Conservation (phyloP, 2,329 filamentous ascomycete species). For the Aspergillus uvarum region DNA sequence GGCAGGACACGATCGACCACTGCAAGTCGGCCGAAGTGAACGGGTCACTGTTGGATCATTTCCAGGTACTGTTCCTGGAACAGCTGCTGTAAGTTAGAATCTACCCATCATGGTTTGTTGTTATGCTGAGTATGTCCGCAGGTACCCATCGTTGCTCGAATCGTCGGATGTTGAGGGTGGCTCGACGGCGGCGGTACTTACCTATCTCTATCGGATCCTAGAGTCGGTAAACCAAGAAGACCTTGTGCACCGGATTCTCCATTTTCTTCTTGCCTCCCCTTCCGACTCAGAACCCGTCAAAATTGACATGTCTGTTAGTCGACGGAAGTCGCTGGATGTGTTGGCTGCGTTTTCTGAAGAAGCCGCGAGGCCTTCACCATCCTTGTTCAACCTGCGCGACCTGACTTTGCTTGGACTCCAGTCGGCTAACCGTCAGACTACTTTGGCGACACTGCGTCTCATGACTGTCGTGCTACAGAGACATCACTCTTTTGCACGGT, state of each 20-base stretch:
- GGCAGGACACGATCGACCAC: slow-evolving; percentile 97
- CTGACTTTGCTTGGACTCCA: slow-evolving; percentile 80
- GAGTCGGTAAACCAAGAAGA: slow-evolving; percentile 91
- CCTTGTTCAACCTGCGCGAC: slow-evolving; percentile 91
- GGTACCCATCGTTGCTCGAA: slow-evolving; percentile 91
- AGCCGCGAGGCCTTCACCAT: slow-evolving; percentile 73
- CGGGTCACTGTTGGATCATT: slow-evolving; percentile 90
- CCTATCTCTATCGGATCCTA: slow-evolving; percentile 85
- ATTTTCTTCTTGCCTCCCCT: slow-evolving; percentile 83
- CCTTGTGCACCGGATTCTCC: slow-evolving; percentile 88
- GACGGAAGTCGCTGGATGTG: slow-evolving; percentile 85
- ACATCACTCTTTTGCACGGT: slow-evolving; percentile 78
- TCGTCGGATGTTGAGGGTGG: slow-evolving; percentile 97
- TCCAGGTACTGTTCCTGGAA: slow-evolving; percentile 93
- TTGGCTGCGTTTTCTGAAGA: slow-evolving; percentile 75
- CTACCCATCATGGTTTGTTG: not conserved
- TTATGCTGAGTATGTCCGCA: slow-evolving; percentile 35
- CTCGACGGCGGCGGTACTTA: slow-evolving; percentile 92
- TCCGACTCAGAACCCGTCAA: slow-evolving; percentile 54
- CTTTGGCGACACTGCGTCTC: slow-evolving; percentile 83
- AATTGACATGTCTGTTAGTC: slow-evolving; percentile 59
- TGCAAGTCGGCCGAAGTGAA: slow-evolving; percentile 90
- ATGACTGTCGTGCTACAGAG: slow-evolving; percentile 81
- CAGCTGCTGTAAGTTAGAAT: slow-evolving; percentile 72
- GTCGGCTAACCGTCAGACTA: slow-evolving; percentile 83